Conservation (phyloP, 345 rosid species). For the Hibiscus mutabilis region DNA sequence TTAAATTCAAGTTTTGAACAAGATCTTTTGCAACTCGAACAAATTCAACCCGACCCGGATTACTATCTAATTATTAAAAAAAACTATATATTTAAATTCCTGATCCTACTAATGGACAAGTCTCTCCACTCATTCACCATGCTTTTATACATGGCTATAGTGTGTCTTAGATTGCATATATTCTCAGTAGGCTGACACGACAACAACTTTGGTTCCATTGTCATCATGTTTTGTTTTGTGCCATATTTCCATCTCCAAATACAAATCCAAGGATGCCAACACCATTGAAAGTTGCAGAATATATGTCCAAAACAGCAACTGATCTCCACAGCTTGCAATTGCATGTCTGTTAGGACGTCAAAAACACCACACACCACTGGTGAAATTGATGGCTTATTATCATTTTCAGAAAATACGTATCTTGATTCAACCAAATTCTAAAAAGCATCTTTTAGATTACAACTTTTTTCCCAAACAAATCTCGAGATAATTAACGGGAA, state of each 20-base stretch:
- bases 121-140: too few species aligned
- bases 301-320: not conserved
- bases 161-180: not conserved
- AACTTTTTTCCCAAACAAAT: too few species aligned
- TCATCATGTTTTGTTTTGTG: not conserved
- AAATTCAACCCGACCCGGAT: too few species aligned
- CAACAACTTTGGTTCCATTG: not conserved
- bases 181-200: not conserved
- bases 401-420: too few species aligned
- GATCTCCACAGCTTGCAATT: not conserved
- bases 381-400: not conserved
- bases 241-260: not conserved
- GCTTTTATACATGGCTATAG: not conserved
- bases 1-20: too few species aligned
- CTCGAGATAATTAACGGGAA: too few species aligned
- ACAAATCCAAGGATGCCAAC: not conserved
- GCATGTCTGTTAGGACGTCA: not conserved
- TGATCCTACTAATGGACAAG: too few species aligned
- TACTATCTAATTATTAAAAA: too few species aligned
- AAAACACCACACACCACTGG: not conserved
- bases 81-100: too few species aligned
- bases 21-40: too few species aligned
- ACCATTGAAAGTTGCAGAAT: not conserved
- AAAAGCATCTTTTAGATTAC: too few species aligned
- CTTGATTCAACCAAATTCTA: too few species aligned